Percentiles rank a stretch among this genome's conserved stretches.
These are phyloP conservation scores for Rhizodiscina lignyota DNA, from an alignment of 495 filamentous ascomycete species.

Conservation along the genomic window DNA sequence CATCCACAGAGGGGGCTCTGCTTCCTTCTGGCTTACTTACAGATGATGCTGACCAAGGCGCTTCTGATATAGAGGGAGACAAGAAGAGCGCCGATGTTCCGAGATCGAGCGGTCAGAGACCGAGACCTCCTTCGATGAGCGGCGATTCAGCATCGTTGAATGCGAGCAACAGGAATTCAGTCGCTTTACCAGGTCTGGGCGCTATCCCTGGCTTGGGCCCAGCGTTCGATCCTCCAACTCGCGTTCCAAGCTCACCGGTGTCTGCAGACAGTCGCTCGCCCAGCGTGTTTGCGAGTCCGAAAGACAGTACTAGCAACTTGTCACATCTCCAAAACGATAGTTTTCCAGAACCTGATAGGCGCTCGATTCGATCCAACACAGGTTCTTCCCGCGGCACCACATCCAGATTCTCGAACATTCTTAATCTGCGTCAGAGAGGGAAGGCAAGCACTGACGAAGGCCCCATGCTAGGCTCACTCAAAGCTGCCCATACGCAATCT, in stretches of 20 bases:
- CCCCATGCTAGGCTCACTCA: slow-evolving; percentile 17
- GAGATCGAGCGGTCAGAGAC: slow-evolving; percentile 1
- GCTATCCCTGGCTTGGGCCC: slow-evolving; percentile 8
- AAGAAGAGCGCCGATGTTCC: too few species aligned
- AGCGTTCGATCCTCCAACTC: slow-evolving; percentile 8
- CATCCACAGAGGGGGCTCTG: slow-evolving; percentile 18
- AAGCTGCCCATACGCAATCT: slow-evolving; percentile 19
- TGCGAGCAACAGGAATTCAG: slow-evolving; percentile 5
- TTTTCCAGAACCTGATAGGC: too few species aligned
- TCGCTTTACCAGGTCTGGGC: slow-evolving; percentile 13
- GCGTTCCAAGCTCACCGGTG: slow-evolving; percentile 17
- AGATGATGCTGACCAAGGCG: slow-evolving; percentile 13
- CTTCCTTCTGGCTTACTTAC: slow-evolving; percentile 24
- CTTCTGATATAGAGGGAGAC: slow-evolving; percentile 7
- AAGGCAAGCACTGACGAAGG: slow-evolving; percentile 21
- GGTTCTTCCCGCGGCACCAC: too few species aligned
- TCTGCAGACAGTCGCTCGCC: slow-evolving; percentile 19
- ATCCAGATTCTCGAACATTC: too few species aligned
- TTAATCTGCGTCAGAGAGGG: slow-evolving; percentile 19
- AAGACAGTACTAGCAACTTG: slow-evolving; percentile 19
- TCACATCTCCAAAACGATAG: too few species aligned
- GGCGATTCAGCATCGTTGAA: background rate
- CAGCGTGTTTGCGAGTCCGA: slow-evolving; percentile 21
- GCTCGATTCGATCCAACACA: too few species aligned
- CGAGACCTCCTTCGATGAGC: slow-evolving; percentile 2